These are phyloP conservation scores for Lanmaoa rubissima DNA, from an alignment of 768 basidiomycete species.

Conservation along the genomic window DNA sequence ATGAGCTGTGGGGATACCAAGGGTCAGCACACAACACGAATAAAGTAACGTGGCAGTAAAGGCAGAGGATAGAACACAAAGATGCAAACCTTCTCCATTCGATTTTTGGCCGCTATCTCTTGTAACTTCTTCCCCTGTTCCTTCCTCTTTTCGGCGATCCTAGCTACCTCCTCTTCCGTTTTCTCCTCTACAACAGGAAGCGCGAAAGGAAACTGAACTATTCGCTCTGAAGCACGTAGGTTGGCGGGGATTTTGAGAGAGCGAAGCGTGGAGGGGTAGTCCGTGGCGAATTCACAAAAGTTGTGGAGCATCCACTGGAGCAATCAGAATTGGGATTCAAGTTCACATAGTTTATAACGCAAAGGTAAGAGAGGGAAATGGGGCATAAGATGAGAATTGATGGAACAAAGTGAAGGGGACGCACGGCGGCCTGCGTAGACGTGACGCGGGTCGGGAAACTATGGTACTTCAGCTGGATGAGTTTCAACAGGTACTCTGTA, in stretches of 20 bases:
- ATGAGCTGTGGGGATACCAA: constrained; percentile 44
- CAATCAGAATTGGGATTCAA: background rate
- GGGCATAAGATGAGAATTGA: background rate
- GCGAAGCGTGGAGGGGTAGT: constrained; percentile 71
- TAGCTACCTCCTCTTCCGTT: constrained; percentile 84
- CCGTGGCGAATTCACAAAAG: constrained; percentile 77
- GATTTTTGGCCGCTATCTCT: constrained; percentile 82
- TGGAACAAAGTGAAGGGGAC: constrained; percentile 19
- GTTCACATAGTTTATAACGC: background rate
- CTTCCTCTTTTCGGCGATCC: constrained; percentile 71
- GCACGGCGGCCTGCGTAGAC: constrained; percentile 69
- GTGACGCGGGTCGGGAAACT: constrained; percentile 87
- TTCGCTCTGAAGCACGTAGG: constrained; percentile 61
- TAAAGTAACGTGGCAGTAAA: too few relatives aligned
- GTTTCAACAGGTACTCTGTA: constrained; percentile 88
- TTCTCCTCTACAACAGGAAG: constrained; percentile 69
- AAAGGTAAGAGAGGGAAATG: background rate
- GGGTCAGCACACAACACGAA: background rate
- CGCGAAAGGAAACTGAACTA: constrained; percentile 87
- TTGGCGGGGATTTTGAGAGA: constrained; percentile 62
- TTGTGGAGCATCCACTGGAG: constrained; percentile 86
- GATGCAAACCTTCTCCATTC: constrained; percentile 74
- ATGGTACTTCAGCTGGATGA: constrained; percentile 94
- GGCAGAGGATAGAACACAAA: background rate
- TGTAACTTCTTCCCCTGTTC: constrained; percentile 89